Base-by-base conservation (phyloP, 768 basidiomycete species). In the Pholiota molesta region DNA sequence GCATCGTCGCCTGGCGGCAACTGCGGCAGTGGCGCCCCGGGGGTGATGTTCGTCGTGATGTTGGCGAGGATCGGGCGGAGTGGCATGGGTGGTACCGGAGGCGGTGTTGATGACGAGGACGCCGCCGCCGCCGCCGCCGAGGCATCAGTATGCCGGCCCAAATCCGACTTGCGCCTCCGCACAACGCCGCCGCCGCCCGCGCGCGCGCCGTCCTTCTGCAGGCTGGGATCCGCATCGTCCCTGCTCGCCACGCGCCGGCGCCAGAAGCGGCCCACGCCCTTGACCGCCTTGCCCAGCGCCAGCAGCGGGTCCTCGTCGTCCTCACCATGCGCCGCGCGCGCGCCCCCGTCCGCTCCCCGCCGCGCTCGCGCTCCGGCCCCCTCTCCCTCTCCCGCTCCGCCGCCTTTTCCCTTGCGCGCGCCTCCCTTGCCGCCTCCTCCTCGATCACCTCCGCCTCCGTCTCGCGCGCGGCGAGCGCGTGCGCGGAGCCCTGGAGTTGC, bases 261-360 rank as follows among this genome's bases (percentile, higher is more conserved):
- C 86, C 85, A 87, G 29, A 86, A 65, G 10, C 51, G 79, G 69
- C 85, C 77, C 17, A 83, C 79, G 35, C 71, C 83, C 70, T 82
- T 86, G 59, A 87, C 71, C 61, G 84, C 72, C 73, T 72, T 82
- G 60, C 85, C 86, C 45, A 88, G 68, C 19, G 73, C 68, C 59
- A 81, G 26, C 45, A 87, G 70, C 19, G 84, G 80, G 69, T 85
- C 84, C 61, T 84, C 83, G 39, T 71, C 57, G 35, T 75, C 74
- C 3, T 69, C 71, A 39, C 74, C 73, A 11, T 39, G 31, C 45
- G 13, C 47, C n/a, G n/a, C n/a, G n/a, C n/a, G n/a, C n/a, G n/a
- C 29, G 29, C 29, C 29, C 11, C 21, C 26, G 21, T 9, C 31
- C 23, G 31, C 19, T 49, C 66, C 68, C 42, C 63, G 40, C 26